These are phyloP conservation scores for Pseudogymnoascus sp. DNA, from an alignment of 2,329 filamentous ascomycete genomes.

Conservation along the genomic window DNA sequence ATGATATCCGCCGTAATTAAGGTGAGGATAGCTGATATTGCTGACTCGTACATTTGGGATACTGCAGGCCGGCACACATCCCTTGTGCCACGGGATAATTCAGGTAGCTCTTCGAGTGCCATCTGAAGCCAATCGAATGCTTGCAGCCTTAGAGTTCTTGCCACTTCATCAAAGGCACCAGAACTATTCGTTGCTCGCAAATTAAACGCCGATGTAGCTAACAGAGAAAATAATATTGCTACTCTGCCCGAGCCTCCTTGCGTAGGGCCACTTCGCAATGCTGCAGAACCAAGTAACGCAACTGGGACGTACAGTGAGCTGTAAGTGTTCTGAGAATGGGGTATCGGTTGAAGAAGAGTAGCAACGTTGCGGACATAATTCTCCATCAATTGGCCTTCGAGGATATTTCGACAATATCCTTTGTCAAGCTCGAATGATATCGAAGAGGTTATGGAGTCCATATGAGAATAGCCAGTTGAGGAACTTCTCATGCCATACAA, in stretches of 20 bases:
- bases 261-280: not conserved
- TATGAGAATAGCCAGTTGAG: not conserved
- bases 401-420: not conserved
- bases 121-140: not conserved
- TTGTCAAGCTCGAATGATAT: not conserved
- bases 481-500: not conserved
- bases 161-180: not conserved
- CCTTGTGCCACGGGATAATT: not conserved
- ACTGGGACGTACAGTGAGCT: not conserved
- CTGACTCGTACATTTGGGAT: not conserved
- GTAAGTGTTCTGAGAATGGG: not conserved
- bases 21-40: not conserved
- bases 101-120: not conserved
- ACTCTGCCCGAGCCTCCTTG: not conserved
- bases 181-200: not conserved
- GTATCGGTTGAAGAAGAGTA: not conserved
- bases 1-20: not conserved
- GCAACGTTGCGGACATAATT: not conserved
- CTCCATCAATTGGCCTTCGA: not conserved
- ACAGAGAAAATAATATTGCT: not conserved
- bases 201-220: not conserved
- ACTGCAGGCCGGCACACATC: not conserved
- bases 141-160: not conserved
- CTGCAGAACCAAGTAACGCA: not conserved
- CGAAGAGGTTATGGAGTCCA: not conserved